Evolutionary conservation across 2,329 filamentous ascomycete species (phyloP).

Genomic region (Diaporthe amygdali): DNA sequence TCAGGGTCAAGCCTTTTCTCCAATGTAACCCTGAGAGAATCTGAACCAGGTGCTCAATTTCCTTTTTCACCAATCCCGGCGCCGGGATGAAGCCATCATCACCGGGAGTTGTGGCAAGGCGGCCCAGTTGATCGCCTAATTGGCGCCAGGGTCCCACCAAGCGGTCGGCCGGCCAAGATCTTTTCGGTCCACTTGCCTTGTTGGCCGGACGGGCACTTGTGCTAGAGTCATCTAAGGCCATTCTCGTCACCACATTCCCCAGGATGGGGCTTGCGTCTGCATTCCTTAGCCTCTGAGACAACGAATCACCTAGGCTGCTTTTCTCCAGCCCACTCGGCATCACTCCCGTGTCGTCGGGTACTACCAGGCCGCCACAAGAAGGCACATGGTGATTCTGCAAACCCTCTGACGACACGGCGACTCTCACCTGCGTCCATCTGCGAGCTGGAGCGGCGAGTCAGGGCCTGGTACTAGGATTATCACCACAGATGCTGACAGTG

Average conservation of each 20-base stretch:
- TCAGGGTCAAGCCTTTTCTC: constrained; percentile 1
- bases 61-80: constrained; percentile 1
- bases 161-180: constrained; percentile 4
- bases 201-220: neutral
- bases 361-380: neutral
- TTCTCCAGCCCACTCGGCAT: constrained; percentile 11
- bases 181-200: constrained; percentile 3
- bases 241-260: neutral
- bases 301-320: neutral
- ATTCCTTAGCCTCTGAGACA: constrained; percentile 10
- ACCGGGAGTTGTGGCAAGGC: neutral
- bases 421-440: neutral
- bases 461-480: neutral
- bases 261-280: neutral
- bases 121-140: constrained; percentile 11
- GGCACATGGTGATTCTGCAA: neutral
- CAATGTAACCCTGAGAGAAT: constrained; percentile 2
- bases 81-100: constrained; percentile 12
- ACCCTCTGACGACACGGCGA: neutral
- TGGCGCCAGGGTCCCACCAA: neutral
- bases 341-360: neutral
- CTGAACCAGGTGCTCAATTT: neutral
- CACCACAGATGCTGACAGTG: neutral
- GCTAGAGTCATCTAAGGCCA: neutral
- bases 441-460: constrained; percentile 12